Evolutionary conservation across 371 early-diverging fungal genomes (phyloP), one percentile per base, ranked within the genome.

Genomic region (Apophysomyces trapeziformis): DNA sequence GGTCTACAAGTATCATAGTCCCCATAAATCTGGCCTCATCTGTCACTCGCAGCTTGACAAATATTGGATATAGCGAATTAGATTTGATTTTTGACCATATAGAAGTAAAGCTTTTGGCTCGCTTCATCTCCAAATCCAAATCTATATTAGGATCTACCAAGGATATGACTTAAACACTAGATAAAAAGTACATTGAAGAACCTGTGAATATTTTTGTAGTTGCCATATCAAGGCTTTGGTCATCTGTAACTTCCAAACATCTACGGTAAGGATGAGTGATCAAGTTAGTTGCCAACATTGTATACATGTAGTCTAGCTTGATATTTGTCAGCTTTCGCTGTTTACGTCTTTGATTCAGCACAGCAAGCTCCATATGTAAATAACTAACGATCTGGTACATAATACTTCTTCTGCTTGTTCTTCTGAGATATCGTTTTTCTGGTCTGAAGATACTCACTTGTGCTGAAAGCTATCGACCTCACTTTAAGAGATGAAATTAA

Each of bases 21-120:
- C 69, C 65, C 18, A 69, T 44, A 12, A 69, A 58, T 39, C 61
- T 45, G 2, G 65, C 60, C 14, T 64, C 65, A 16, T 69, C 69
- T 13, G 65, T 65, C 39, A 69, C 57, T 5, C 65, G 60, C 14
- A 69, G n/a, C 6, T 61, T 46, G 35, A 65, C 54, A 58, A 57
- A 69, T 12, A 60, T 65, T 7, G 61, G 37, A n/a, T 16, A 18
- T 1, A 58, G 21, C 7, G 61, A 57, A 14, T 43, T 14, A 4
- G 54, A 50, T 8, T 41, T 60, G 41, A 69, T 35, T 26, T 56
- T 65, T 12, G 56, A 54, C 69, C 69, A 69, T 18, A 69, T 44
- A 21, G 0, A 39, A 37, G 43, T 46, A 7, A 60, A 38, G 35
- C 61, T 46, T 6, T 47, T 41, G 1, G 39, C 58, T 2, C 37